These are phyloP conservation scores for Cytospora schulzeri DNA, from an alignment of 2,329 filamentous ascomycete genomes.

Conservation along the genomic window DNA sequence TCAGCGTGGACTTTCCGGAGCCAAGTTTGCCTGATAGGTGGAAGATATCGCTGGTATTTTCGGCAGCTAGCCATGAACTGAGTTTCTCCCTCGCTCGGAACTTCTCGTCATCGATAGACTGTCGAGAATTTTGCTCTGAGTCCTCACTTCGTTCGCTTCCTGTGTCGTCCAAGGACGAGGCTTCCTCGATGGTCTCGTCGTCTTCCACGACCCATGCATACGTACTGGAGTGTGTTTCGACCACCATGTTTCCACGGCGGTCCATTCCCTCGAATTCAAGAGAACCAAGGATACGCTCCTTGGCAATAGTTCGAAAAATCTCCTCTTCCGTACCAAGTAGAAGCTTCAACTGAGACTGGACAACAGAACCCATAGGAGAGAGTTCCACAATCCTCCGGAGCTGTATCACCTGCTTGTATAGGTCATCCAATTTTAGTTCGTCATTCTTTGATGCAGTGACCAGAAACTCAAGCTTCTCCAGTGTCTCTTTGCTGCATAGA, in stretches of 20 bases:
- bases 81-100: constrained; percentile 1
- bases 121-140: neutral
- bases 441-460: neutral
- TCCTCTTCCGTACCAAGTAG: constrained; percentile 2
- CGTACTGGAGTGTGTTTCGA: constrained; percentile 7
- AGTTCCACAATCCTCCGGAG: neutral
- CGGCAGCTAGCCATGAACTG: neutral
- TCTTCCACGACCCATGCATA: constrained; percentile 11
- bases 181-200: neutral
- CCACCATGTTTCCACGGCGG: constrained; percentile 5
- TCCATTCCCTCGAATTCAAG: constrained; percentile 3
- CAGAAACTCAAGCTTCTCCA: neutral
- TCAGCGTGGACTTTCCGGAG: constrained; percentile 28
- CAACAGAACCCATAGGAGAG: neutral
- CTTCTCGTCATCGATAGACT: neutral
- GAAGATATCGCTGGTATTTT: neutral
- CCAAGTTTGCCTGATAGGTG: constrained; percentile 7
- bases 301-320: neutral
- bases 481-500: neutral
- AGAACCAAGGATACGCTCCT: neutral
- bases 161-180: no score
- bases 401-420: neutral
- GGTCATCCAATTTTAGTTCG: neutral
- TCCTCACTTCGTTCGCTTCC: no score
- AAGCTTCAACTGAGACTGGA: neutral